Percentiles rank a stretch among this genome's conserved stretches.
Conservation (phyloP, 768 basidiomycete species). For the Mycena polygramma region DNA sequence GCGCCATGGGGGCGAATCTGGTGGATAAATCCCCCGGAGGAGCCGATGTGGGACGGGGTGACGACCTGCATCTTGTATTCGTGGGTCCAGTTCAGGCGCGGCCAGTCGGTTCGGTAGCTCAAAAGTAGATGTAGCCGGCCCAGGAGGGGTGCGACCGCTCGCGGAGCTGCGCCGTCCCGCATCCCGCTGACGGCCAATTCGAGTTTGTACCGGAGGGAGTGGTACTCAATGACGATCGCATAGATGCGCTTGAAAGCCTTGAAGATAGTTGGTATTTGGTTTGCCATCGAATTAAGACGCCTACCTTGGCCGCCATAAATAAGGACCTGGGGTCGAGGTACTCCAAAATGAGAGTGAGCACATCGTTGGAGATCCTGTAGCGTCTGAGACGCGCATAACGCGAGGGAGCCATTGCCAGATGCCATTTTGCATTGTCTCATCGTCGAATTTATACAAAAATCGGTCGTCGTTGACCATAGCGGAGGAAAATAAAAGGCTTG, state of each 20-base stretch:
- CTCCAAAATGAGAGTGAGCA: constrained; percentile 63
- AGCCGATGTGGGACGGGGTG: constrained; percentile 52
- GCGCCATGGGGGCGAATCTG: constrained; percentile 54
- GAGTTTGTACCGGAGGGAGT: constrained; percentile 63
- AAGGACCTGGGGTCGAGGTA: constrained; percentile 63
- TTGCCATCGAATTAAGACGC: constrained; percentile 15
- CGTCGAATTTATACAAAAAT: constrained; percentile 64
- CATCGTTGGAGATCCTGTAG: constrained; percentile 66
- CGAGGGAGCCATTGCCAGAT: constrained; percentile 60
- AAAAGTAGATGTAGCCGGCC: constrained; percentile 60
- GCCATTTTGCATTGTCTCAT: constrained; percentile 44
- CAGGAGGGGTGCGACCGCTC: constrained; percentile 52
- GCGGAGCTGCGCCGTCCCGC: constrained; percentile 62
- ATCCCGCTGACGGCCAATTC: constrained; percentile 65
- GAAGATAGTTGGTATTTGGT: constrained; percentile 10
- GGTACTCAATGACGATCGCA: constrained; percentile 59
- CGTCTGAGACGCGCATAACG: constrained; percentile 57
- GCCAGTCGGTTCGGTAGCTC: constrained; percentile 64
- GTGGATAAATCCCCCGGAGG: constrained; percentile 62
- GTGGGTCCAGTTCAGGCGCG: constrained; percentile 60
- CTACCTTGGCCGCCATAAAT: constrained; percentile 62
- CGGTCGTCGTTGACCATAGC: constrained; percentile 42
- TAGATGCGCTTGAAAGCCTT: constrained; percentile 64
- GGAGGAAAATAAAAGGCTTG: constrained; percentile 33
- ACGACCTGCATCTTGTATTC: constrained; percentile 60